A percentile compares a stretch with the other conserved stretches of the same genome.
phyloP scores from a whole-genome alignment of 768 basidiomycete species.

The Neoboletus subvelutipes region DNA sequence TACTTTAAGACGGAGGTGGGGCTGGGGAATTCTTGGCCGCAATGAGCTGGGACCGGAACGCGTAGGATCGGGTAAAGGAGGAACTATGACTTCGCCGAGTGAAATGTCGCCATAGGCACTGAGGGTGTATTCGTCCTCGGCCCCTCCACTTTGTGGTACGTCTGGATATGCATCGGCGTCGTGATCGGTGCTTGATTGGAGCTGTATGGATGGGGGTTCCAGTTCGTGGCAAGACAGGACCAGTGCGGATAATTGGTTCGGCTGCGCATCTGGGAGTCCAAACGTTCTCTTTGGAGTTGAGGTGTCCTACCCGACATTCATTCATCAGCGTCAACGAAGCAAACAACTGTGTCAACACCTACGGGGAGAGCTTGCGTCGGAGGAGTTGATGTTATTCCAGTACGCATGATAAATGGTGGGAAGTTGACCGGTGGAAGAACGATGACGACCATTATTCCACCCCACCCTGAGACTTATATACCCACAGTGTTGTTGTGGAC shows the following conservation, averaged over 20 bases:
- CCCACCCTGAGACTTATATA: constrained; percentile 12
- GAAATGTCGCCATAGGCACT: constrained; percentile 48
- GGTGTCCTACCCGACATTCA: constrained; percentile 6
- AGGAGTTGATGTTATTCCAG: neutral
- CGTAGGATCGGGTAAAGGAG: constrained; percentile 23
- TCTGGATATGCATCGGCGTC: neutral
- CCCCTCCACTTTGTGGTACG: neutral
- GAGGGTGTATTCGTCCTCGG: constrained; percentile 42
- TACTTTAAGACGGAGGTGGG: constrained; percentile 27
- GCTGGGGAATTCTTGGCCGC: constrained; percentile 7
- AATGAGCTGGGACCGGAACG: neutral
- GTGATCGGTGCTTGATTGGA: neutral
- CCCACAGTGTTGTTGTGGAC: constrained; percentile 2
- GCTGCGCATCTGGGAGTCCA: neutral
- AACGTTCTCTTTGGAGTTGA: constrained; percentile 3
- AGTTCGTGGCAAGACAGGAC: neutral
- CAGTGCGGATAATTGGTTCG: neutral
- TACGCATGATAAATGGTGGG: constrained; percentile 9
- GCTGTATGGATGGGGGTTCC: neutral
- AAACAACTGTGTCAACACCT: neutral
- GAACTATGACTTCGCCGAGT: constrained; percentile 35
- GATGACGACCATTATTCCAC: neutral
- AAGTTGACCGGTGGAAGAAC: neutral
- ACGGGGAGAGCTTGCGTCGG: constrained; percentile 5
- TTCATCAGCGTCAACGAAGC: neutral